phyloP scores from a whole-genome alignment of 768 basidiomycete species.

The Naganishia kalamii region DNA sequence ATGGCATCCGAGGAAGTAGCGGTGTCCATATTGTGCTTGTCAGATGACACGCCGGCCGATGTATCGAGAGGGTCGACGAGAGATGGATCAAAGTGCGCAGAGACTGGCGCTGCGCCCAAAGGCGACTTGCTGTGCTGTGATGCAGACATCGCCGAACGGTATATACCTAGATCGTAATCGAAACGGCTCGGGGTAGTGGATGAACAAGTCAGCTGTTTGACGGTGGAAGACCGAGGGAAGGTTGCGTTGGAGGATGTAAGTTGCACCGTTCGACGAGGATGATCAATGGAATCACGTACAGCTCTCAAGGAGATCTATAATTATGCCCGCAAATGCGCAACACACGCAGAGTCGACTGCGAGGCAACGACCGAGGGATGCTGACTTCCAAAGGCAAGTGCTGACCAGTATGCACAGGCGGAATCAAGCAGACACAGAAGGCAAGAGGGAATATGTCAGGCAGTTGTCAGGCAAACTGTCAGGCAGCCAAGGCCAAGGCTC shows the following conservation, averaged over 20 bases:
- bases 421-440: too few relatives aligned
- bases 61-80: constrained; percentile 8
- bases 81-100: not conserved
- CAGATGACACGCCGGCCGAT: not conserved
- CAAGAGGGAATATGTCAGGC: too few relatives aligned
- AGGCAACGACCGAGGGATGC: too few relatives aligned
- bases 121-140: not conserved
- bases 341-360: too few relatives aligned
- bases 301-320: not conserved
- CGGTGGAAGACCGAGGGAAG: not conserved
- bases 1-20: constrained; percentile 4
- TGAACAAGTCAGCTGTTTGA: not conserved
- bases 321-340: too few relatives aligned
- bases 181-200: not conserved
- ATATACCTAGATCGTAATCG: not conserved
- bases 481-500: too few relatives aligned
- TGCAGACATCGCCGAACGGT: not conserved
- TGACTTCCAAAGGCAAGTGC: too few relatives aligned
- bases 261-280: not conserved
- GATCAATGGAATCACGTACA: not conserved
- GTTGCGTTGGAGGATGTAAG: not conserved
- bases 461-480: too few relatives aligned
- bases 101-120: not conserved
- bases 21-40: not conserved
- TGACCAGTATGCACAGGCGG: too few relatives aligned